These are phyloP conservation scores for Botryosphaeria dothidea DNA, from an alignment of 2,329 filamentous ascomycete species.

Conservation along the genomic window DNA sequence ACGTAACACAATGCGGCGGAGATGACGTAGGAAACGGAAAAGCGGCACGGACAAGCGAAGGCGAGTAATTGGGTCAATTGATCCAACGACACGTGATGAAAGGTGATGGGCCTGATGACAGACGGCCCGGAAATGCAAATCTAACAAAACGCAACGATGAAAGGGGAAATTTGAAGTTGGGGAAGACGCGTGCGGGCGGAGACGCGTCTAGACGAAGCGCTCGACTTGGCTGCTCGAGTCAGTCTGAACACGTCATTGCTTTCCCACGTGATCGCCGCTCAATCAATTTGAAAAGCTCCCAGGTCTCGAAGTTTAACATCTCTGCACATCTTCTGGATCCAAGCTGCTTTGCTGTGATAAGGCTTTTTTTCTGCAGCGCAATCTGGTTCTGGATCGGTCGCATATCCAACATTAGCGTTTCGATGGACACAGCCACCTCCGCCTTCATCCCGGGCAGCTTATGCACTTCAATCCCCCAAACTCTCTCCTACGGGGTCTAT, in stretches of 20 bases:
- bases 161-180: background rate
- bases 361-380: too few relatives aligned
- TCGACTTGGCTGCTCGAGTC: background rate
- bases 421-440: too few relatives aligned
- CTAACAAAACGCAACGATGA: background rate
- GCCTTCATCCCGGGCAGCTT: too few relatives aligned
- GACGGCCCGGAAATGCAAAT: background rate
- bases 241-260: constrained; percentile 3
- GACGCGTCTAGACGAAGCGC: background rate
- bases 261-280: background rate
- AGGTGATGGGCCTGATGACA: background rate
- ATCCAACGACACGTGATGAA: background rate
- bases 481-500: too few relatives aligned
- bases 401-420: too few relatives aligned
- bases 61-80: background rate
- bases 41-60: background rate
- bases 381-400: too few relatives aligned
- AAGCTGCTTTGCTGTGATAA: too few relatives aligned
- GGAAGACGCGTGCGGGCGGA: constrained; percentile 2
- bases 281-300: background rate
- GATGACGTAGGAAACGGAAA: background rate
- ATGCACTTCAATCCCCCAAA: too few relatives aligned
- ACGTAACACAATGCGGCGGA: background rate
- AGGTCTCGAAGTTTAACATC: background rate
- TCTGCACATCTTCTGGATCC: background rate